phyloP scores from a whole-genome alignment of 129 eudicot species.

The Rutidosis leptorrhynchoides region DNA sequence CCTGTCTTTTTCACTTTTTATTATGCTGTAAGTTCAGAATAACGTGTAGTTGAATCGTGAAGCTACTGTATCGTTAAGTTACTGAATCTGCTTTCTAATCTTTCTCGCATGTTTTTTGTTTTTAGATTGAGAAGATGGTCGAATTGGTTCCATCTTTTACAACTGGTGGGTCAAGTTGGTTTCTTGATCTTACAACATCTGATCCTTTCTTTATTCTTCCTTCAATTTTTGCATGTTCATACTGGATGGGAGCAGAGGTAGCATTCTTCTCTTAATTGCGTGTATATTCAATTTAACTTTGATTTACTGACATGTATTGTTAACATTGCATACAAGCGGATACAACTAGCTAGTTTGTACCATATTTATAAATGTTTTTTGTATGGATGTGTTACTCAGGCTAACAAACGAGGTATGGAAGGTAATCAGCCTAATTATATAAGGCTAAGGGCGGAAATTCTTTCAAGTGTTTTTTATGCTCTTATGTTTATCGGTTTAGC shows the following conservation, averaged over 20 bases:
- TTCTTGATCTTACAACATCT: slow-evolving; percentile 80
- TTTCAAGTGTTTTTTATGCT: slow-evolving; percentile 67
- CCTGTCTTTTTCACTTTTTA: slow-evolving; percentile 77
- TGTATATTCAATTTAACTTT: background rate
- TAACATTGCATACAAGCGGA: no score
- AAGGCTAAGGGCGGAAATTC: no score
- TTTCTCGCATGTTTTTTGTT: slow-evolving; percentile 19
- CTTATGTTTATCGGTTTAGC: slow-evolving; percentile 65
- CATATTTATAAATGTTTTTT: background rate
- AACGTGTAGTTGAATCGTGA: background rate
- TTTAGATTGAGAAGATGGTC: slow-evolving; percentile 83
- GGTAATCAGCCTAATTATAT: slow-evolving; percentile 69
- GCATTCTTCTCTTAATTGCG: slow-evolving; percentile 4
- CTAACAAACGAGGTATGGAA: slow-evolving; percentile 76
- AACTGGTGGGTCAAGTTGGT: slow-evolving; percentile 79
- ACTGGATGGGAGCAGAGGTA: slow-evolving; percentile 85
- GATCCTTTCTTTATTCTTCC: slow-evolving; percentile 74
- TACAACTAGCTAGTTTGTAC: background rate
- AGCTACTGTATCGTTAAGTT: slow-evolving; percentile 5
- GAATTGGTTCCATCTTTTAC: slow-evolving; percentile 85
- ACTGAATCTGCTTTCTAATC: background rate
- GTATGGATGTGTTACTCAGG: slow-evolving; percentile 37
- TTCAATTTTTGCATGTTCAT: slow-evolving; percentile 58
- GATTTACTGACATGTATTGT: background rate
- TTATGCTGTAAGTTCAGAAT: slow-evolving; percentile 63